A percentile compares a stretch with the other conserved stretches of the same genome.
phyloP scores from a whole-genome alignment of 495 filamentous ascomycete species.

The Aspergillus haitiensis region DNA sequence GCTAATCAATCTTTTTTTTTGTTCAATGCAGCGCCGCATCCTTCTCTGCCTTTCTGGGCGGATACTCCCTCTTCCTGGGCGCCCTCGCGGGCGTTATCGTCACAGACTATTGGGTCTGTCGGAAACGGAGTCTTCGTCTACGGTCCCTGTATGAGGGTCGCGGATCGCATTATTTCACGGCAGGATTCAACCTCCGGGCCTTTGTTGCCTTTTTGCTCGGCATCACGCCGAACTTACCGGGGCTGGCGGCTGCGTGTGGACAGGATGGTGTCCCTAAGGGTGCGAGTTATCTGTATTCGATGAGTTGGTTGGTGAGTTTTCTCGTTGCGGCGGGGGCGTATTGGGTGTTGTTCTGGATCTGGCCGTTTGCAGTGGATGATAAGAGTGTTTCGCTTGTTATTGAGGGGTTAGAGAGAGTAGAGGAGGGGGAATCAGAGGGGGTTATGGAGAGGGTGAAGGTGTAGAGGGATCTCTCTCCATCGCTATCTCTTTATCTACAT shows the following conservation, averaged over 20 bases:
- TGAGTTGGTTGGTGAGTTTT: slow-evolving; percentile 21
- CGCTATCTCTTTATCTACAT: too few relatives aligned
- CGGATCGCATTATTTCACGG: slow-evolving; percentile 47
- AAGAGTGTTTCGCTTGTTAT: background rate
- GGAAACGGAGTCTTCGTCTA: slow-evolving; percentile 34
- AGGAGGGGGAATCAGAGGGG: slow-evolving; percentile 8
- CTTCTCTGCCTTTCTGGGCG: slow-evolving; percentile 47
- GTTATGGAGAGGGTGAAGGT: background rate
- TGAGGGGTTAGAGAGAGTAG: slow-evolving; percentile 13
- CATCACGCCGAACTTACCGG: slow-evolving; percentile 44
- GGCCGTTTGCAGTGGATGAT: slow-evolving; percentile 21
- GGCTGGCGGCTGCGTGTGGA: slow-evolving; percentile 24
- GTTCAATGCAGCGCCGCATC: slow-evolving; percentile 27
- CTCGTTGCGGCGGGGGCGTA: slow-evolving; percentile 13
- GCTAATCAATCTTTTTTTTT: background rate
- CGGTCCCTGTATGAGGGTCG: slow-evolving; percentile 38
- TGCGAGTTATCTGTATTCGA: slow-evolving; percentile 19
- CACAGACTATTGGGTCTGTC: slow-evolving; percentile 47
- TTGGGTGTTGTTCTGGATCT: slow-evolving; percentile 13
- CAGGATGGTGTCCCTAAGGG: slow-evolving; percentile 18
- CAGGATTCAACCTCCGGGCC: slow-evolving; percentile 44
- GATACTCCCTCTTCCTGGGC: slow-evolving; percentile 49
- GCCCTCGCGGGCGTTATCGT: slow-evolving; percentile 49
- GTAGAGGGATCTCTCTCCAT: background rate
- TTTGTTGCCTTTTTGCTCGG: slow-evolving; percentile 39